A percentile compares a stretch with the other conserved stretches of the same genome.
Conservation (phyloP, 495 filamentous ascomycete species). For the Penicillium tannophilum region DNA sequence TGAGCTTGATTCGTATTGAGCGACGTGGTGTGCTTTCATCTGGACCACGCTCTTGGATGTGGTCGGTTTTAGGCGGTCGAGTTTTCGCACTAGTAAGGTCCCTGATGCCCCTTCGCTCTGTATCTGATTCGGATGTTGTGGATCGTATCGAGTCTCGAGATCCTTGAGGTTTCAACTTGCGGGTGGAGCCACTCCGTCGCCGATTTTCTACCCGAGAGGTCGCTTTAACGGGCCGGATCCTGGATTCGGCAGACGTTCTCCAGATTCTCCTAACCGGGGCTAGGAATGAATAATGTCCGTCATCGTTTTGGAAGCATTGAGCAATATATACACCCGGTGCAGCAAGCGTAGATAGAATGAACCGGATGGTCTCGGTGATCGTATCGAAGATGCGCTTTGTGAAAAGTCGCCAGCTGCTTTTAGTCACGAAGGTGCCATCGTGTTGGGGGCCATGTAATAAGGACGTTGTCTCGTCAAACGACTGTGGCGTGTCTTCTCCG, state of each 20-base stretch:
- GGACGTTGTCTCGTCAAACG: conserved; percentile 67
- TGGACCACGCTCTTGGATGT: conserved; percentile 36
- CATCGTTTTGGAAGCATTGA: conserved; percentile 76
- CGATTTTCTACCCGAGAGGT: conserved; percentile 28
- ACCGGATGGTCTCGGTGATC: conserved; percentile 68
- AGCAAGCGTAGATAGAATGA: conserved; percentile 74
- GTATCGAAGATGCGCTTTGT: conserved; percentile 51
- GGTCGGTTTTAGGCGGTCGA: conserved; percentile 53
- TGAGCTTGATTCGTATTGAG: conserved; percentile 88
- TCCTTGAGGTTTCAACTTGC: conserved; percentile 36
- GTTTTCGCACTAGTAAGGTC: conserved; percentile 28
- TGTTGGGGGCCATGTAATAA: conserved; percentile 47
- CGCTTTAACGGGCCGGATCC: conserved; percentile 32
- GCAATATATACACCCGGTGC: conserved; percentile 80
- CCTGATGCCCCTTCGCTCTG: conserved; percentile 34
- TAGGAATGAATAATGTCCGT: conserved; percentile 75
- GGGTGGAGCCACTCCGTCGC: conserved; percentile 39
- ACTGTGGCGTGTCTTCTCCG: conserved; percentile 32
- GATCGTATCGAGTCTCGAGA: conserved; percentile 45
- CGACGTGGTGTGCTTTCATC: conserved; percentile 71
- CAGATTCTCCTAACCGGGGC: conserved; percentile 61
- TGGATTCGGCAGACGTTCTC: conserved; percentile 35
- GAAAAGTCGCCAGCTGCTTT: conserved; percentile 45
- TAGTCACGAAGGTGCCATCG: conserved; percentile 60
- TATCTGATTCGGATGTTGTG: conserved; percentile 53